Evolutionary conservation across 2,329 filamentous ascomycete species (phyloP), one percentile per base, ranked within the genome.

Genomic region (Sarocladium kiliense): DNA sequence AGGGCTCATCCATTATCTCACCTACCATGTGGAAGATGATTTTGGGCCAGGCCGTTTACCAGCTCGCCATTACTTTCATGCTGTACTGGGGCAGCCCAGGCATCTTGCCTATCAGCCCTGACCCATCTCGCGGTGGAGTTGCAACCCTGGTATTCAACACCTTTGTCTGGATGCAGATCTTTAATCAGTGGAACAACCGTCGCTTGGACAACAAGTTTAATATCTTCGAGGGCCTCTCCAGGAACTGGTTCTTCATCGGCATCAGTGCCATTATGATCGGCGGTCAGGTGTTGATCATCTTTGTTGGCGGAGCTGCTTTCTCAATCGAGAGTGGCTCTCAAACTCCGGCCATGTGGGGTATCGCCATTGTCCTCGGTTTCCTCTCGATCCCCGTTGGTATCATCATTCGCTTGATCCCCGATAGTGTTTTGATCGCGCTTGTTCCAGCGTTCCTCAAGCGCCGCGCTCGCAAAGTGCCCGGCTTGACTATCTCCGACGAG

Each of bases 21-120:
- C 77, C 87, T 32, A 92, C 88, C 18, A 97, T 97, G 93, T 96
- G 93, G 93, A 97, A 97, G 78, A 97, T 97, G 93, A 97, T 97
- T 59, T 80, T 96, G 44, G 93, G 92, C 2, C 91, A 97, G 70
- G 85, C 91, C 1, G 78, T 96, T 56, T 97, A 94, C 70, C 92
- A 97, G 70, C 82, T 97, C 3, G 83, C 86, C 21, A 81, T 85
- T 50, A 84, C 91, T 0, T 87, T 97, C 61, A 77, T 93, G 58
- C 79, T 97, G 23, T 92, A 92, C 74, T 97, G 92, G 62, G 90
- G 82, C 23, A 30, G 84, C 80, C 51, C 71, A 71, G 58, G 60
- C 27, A 66, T 64, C 4, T 60, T 63, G 32, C 77, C 90, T n/a
- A 75, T 75, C 9, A 83, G 86, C 61, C 68, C 78, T 14, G 66